phyloP scores from a whole-genome alignment of 352 stramenopile genomes.

The Peronosclerospora sorghi region DNA sequence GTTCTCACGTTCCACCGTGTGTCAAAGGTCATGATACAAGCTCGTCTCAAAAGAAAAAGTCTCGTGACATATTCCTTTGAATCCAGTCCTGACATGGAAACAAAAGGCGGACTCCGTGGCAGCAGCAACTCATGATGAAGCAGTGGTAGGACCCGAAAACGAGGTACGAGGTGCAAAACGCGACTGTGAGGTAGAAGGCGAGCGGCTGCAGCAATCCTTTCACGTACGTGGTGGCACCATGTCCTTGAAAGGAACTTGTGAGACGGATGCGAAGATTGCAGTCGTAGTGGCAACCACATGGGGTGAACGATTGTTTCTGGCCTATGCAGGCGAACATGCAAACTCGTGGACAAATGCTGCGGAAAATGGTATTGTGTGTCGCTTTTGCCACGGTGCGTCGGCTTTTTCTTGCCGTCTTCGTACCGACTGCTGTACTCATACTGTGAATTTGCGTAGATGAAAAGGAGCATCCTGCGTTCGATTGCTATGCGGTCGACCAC shows the following conservation, averaged over 20 bases:
- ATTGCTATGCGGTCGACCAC: too few relatives aligned
- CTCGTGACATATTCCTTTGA: constrained; percentile 67
- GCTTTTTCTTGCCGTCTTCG: too few relatives aligned
- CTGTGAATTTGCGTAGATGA: constrained; percentile 14
- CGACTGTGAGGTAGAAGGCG: constrained; percentile 36
- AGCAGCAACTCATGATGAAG: constrained; percentile 83
- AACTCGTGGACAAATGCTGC: too few relatives aligned
- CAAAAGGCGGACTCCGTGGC: constrained; percentile 77
- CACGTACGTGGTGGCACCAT: constrained; percentile 40
- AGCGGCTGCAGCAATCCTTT: constrained; percentile 35
- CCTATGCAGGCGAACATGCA: too few relatives aligned
- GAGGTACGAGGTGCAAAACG: constrained; percentile 28
- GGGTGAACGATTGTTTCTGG: too few relatives aligned
- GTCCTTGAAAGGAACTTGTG: too few relatives aligned
- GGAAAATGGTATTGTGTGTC: too few relatives aligned
- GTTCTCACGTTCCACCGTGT: neutral
- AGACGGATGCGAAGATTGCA: too few relatives aligned
- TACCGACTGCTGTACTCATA: too few relatives aligned
- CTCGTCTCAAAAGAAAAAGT: constrained; percentile 58
- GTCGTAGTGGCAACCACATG: too few relatives aligned
- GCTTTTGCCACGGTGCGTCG: too few relatives aligned
- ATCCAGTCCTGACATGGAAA: constrained; percentile 60
- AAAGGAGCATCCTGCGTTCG: too few relatives aligned
- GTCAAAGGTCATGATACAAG: constrained; percentile 37
- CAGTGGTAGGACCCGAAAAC: constrained; percentile 66